Base-by-base conservation (phyloP, 23 red algal genomes). In the Agarophyton chilense region DNA sequence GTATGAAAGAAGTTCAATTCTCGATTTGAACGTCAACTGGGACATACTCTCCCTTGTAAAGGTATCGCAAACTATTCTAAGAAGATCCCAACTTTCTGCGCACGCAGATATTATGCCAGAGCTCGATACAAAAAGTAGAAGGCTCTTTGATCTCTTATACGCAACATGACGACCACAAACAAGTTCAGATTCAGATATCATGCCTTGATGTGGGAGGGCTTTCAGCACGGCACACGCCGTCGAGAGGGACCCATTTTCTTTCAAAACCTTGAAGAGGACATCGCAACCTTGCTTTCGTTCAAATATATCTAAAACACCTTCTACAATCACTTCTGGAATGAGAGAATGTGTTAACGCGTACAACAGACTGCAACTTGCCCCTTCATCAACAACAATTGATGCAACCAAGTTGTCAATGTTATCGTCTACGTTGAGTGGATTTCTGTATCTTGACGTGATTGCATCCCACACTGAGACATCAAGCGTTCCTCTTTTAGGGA, bases 21-120 rank as follows among this genome's bases (percentile, higher is more conserved):
- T 74, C 5, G 68, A 26, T 31, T 24, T 74, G 10, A 25, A 47
- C 4, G 38, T 29, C 14, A 74, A 74, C 2, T 74, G 39, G 6
- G 68, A 74, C 41, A 47, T 74, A 38, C 68, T 74, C 36, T 74
- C 68, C 43, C 68, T 74, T 4, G 41, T 74, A 18, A 74, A 74
- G 0, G 68, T 46, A 49, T 74, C 68, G 36, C 68, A 74, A 40
- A 47, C 68, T 29, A 74, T 25, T 74, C 68, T 43, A 1, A 74
- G 41, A 24, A 74, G 68, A 21, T 43, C 43, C 68, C 68, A 47
- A 39, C 68, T 47, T 31, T 74, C 39, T 26, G 18, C 68, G 24
- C 19, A 74, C 45, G 26, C 38, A 29, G 39, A 39, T 6, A 74
- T 74, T 6, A 2, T 49, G 1, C 43, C 68, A 25, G 21, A 18